Conservation (phyloP, 495 filamentous ascomycete genomes). For the Hypoxylon trugodes region DNA sequence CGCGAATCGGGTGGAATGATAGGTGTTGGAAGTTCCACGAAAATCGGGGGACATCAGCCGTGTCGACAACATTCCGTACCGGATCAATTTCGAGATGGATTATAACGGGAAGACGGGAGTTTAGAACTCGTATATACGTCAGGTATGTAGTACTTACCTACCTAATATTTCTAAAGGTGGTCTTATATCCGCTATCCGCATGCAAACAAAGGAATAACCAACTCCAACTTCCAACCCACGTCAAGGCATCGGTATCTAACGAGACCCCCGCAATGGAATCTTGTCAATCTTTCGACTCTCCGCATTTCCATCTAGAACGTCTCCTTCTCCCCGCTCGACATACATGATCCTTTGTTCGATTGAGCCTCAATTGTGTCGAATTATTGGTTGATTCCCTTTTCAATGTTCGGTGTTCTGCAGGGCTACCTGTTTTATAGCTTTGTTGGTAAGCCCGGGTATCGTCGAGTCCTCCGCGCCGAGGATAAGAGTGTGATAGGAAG, state of each 20-base stretch:
- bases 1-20: conserved; percentile 36
- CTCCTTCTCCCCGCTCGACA: conserved; percentile 10
- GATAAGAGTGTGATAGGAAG: conserved; percentile 9
- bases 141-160: background rate
- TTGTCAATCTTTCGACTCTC: background rate
- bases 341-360: conserved; percentile 11
- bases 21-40: conserved; percentile 29
- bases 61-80: conserved; percentile 37
- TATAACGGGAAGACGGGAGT: no score
- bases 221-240: no score
- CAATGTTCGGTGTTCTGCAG: no score
- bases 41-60: conserved; percentile 28
- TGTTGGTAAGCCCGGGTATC: conserved; percentile 22
- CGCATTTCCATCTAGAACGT: conserved; percentile 7
- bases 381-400: conserved; percentile 23
- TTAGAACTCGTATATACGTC: background rate
- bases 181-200: conserved; percentile 31
- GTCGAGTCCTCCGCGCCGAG: conserved; percentile 12
- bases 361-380: conserved; percentile 33
- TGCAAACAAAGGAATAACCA: conserved; percentile 22
- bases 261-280: conserved; percentile 27
- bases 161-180: conserved; percentile 4
- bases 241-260: background rate
- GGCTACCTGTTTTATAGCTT: background rate
- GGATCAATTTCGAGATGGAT: conserved; percentile 33